These are phyloP conservation scores for Lactifluus pinguis DNA, from an alignment of 768 basidiomycete genomes.

Conservation along the genomic window DNA sequence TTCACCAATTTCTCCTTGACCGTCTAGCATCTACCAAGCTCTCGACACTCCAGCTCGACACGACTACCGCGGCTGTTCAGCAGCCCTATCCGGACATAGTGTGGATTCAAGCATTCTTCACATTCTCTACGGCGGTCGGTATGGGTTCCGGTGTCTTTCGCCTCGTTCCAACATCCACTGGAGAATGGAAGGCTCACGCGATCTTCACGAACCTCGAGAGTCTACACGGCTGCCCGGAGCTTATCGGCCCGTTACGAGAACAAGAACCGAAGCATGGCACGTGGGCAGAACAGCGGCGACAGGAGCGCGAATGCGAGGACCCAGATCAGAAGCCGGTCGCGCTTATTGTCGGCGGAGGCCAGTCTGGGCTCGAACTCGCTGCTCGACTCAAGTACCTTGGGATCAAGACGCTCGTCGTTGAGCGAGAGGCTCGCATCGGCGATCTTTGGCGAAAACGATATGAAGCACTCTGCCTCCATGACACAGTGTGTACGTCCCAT, in stretches of 20 bases:
- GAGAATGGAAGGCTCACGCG: slow-evolving; percentile 39
- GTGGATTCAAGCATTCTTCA: slow-evolving; percentile 38
- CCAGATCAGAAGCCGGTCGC: slow-evolving; percentile 40
- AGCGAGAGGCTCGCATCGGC: slow-evolving; percentile 50
- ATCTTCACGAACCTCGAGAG: slow-evolving; percentile 45
- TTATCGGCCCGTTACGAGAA: slow-evolving; percentile 28
- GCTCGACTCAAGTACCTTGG: slow-evolving; percentile 50
- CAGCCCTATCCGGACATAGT: slow-evolving; percentile 29
- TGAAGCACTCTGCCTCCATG: slow-evolving; percentile 56
- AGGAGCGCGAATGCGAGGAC: slow-evolving; percentile 29
- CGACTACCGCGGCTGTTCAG: slow-evolving; percentile 20
- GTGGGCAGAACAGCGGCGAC: slow-evolving; percentile 32
- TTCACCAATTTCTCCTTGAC: slow-evolving; percentile 38
- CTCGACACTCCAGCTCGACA: slow-evolving; percentile 22
- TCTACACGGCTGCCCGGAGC: slow-evolving; percentile 38
- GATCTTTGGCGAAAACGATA: slow-evolving; percentile 63
- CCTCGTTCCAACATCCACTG: slow-evolving; percentile 34
- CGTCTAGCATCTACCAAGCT: slow-evolving; percentile 29
- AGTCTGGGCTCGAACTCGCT: slow-evolving; percentile 46
- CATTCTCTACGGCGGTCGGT: slow-evolving; percentile 36
- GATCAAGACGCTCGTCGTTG: slow-evolving; percentile 46
- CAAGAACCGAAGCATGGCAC: slow-evolving; percentile 32
- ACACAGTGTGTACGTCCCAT: slow-evolving; percentile 49
- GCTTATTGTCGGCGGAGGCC: slow-evolving; percentile 43
- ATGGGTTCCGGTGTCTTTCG: slow-evolving; percentile 37